These are phyloP conservation scores for Camellia sinensis DNA, from an alignment of 148 eudicot genomes.

Conservation along the genomic window DNA sequence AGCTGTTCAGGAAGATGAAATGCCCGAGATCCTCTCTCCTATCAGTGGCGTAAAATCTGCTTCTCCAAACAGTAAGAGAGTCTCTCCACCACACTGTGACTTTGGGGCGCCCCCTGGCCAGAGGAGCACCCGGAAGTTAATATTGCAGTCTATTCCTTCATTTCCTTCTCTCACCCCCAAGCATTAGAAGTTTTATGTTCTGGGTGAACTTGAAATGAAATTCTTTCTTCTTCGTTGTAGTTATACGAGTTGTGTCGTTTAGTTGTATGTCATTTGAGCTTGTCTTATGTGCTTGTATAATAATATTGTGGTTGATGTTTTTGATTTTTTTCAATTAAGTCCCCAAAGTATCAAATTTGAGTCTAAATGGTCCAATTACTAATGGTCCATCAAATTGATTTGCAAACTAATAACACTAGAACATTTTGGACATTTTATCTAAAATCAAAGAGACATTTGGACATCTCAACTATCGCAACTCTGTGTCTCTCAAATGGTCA, in stretches of 20 bases:
- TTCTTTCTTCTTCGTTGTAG: conserved; percentile 7
- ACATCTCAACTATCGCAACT: no score
- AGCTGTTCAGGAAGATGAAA: conserved; percentile 47
- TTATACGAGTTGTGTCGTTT: conserved; percentile 6
- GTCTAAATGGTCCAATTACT: no score
- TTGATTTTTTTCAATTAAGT: no score
- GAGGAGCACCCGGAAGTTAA: conserved; percentile 74
- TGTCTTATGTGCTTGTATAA: background rate
- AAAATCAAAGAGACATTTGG: no score
- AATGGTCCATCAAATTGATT: no score
- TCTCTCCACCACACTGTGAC: conserved; percentile 71
- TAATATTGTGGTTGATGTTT: no score
- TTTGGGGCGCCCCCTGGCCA: conserved; percentile 41
- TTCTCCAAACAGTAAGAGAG: conserved; percentile 79
- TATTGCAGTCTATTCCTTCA: conserved; percentile 78
- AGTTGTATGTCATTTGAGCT: background rate
- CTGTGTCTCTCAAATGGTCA: no score
- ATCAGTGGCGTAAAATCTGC: conserved; percentile 48
- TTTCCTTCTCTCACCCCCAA: conserved; percentile 80
- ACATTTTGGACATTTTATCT: no score
- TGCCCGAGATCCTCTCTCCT: conserved; percentile 70
- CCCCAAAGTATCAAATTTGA: no score
- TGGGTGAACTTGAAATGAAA: background rate
- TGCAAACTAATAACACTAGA: no score
- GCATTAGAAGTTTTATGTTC: conserved; percentile 26